Base-by-base conservation (phyloP, 2,329 filamentous ascomycete species). In the Hirsutella minnesotensis region DNA sequence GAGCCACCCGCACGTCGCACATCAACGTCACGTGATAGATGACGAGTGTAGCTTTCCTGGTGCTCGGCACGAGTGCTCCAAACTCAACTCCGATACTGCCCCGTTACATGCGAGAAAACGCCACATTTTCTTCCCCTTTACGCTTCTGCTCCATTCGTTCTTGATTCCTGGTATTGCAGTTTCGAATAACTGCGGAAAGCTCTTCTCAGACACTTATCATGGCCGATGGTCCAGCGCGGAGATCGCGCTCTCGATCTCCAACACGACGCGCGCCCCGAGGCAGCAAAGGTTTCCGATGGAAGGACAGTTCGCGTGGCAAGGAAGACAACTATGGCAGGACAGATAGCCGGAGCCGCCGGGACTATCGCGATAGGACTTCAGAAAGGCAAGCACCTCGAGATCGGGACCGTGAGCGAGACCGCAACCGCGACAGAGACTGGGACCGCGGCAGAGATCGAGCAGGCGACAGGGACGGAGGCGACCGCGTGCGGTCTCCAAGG, bases 271-370 rank as follows among this genome's bases (percentile, higher is more conserved):
- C 49, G 1, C 50, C 53, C 9, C 54, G 49, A 27, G 45, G 50
- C 29, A 54, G 49, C 39, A 69, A 47, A 19, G 44, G 75, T 9
- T 76, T 80, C 51, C 70, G 69, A 50, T 79, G 72, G 67, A 81
- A 80, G 51, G 73, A 76, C 42, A 72, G 68, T 40, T 69, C 69
- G 52, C 66, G 71, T 33, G 61, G 64, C 24, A 64, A 66, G 41
- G 66, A 71, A 41, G 64, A 69, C 47, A 58, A 57, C 7, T 59
- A 63, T 31, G 64, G 69, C 16, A 57, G 61, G 36, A 55, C 57
- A 38, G 51, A 57, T 16, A 41, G 46, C 36, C 51, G 67, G 45
- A 48, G 50, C 15, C 62, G 62, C 44, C 62, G 73, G 48, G 70
- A 76, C 38, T 67, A 67, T 44, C 63, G 65, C 18, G 65, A 64